A percentile compares a stretch with the other conserved stretches of the same genome.
Evolutionary conservation across 2,329 filamentous ascomycete species (phyloP).

Genomic region (Ophiostoma piceae): DNA sequence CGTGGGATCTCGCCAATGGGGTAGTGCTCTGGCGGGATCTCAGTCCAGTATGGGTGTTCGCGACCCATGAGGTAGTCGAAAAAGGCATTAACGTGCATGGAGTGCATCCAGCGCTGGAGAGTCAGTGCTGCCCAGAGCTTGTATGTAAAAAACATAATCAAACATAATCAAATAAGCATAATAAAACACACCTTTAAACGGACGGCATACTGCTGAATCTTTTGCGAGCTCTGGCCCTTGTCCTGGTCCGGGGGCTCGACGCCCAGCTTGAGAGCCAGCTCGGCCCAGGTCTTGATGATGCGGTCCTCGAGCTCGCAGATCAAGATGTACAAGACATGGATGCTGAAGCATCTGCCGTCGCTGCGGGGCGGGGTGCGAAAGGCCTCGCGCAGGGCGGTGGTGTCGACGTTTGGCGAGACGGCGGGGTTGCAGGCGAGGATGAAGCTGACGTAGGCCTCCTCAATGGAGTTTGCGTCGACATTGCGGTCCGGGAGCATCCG

Average conservation of each 20-base stretch:
- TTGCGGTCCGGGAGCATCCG: constrained; percentile 52
- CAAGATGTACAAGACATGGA: constrained; percentile 69
- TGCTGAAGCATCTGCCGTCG: constrained; percentile 79
- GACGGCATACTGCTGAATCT: constrained; percentile 91
- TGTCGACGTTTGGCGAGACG: constrained; percentile 65
- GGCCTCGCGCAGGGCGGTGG: constrained; percentile 63
- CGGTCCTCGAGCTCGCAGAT: constrained; percentile 72
- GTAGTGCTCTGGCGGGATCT: constrained; percentile 62
- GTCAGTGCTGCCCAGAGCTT: constrained; percentile 6
- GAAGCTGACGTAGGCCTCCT: constrained; percentile 77
- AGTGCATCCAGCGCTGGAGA: constrained; percentile 86
- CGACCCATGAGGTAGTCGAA: constrained; percentile 84
- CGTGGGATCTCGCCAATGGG: constrained; percentile 61
- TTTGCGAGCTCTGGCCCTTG: constrained; percentile 84
- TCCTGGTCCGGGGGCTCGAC: constrained; percentile 76
- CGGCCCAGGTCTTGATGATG: constrained; percentile 89
- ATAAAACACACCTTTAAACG: constrained; percentile 64
- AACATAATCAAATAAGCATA: too few species aligned
- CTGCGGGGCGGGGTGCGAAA: constrained; percentile 80
- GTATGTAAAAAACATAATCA: too few species aligned
- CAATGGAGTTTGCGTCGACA: constrained; percentile 65
- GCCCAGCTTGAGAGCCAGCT: constrained; percentile 78
- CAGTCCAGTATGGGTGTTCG: constrained; percentile 71
- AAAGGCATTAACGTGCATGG: constrained; percentile 91
- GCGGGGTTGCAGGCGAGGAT: constrained; percentile 88